Evolutionary conservation across 2,329 filamentous ascomycete genomes (phyloP).

Genomic region (Pyrenophora graminea): DNA sequence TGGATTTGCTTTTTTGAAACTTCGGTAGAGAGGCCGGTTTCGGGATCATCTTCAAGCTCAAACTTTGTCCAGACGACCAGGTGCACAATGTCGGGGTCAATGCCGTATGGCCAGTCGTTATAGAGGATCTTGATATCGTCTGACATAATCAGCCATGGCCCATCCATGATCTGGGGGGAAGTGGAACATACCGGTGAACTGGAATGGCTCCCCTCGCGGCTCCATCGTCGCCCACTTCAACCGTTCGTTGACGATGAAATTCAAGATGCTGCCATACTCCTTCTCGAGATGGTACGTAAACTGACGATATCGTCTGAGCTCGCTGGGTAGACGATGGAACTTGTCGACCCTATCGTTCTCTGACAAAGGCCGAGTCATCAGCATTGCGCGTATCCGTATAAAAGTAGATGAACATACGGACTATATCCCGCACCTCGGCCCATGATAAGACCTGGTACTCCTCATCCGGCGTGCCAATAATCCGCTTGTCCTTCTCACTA

Average conservation of each 20-base stretch:
- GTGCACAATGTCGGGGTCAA: conserved; percentile 78
- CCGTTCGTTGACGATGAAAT: conserved; percentile 72
- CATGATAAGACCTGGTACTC: conserved; percentile 69
- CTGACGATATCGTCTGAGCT: conserved; percentile 76
- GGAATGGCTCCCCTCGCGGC: conserved; percentile 50
- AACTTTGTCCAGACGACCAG: conserved; percentile 95
- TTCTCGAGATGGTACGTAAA: conserved; percentile 68
- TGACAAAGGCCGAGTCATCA: conserved; percentile 27
- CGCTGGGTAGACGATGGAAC: conserved; percentile 77
- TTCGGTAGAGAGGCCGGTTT: conserved; percentile 68
- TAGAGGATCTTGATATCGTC: conserved; percentile 73
- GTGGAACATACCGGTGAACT: conserved; percentile 29
- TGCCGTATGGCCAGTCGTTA: conserved; percentile 95
- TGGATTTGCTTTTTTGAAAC: conserved; percentile 68
- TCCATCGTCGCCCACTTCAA: conserved; percentile 66
- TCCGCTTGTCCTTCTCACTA: conserved; percentile 68
- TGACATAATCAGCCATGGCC: conserved; percentile 27
- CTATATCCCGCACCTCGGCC: conserved; percentile 68
- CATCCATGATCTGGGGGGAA: neutral
- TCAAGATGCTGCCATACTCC: conserved; percentile 75
- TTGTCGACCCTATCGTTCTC: conserved; percentile 70
- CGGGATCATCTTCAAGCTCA: conserved; percentile 69
- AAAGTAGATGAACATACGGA: conserved; percentile 30
- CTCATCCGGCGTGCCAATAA: conserved; percentile 72
- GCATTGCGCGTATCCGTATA: conserved; percentile 5